Percentiles rank a stretch among this genome's conserved stretches.
These are phyloP conservation scores for Mycosarcoma maydis DNA, from an alignment of 1,284 basidiomycete species.

Conservation along the genomic window DNA sequence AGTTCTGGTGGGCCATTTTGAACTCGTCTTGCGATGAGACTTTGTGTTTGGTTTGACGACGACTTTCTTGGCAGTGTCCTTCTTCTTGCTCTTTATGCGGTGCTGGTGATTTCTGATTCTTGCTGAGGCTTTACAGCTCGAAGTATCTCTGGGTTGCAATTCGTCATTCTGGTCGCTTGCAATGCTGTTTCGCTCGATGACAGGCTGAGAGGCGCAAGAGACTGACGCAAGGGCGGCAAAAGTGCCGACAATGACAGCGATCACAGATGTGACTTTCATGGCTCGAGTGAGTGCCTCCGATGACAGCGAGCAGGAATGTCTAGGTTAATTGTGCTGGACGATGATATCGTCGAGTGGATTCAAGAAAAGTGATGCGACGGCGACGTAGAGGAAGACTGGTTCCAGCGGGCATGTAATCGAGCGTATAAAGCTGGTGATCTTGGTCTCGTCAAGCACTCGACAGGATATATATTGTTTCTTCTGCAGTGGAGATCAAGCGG, in stretches of 20 bases:
- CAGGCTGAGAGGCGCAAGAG: background rate
- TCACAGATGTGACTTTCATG: conserved; percentile 15
- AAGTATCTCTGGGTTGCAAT: background rate
- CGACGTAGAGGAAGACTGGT: background rate
- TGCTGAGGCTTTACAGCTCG: background rate
- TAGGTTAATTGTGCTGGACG: too few relatives aligned
- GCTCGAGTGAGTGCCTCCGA: too few relatives aligned
- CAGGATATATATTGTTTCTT: too few relatives aligned
- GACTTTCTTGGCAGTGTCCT: conserved; percentile 8
- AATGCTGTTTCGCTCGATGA: background rate
- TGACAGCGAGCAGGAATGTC: background rate
- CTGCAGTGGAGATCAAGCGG: conserved; percentile 2
- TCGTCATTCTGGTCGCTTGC: conserved; percentile 1
- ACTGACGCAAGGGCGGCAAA: conserved; percentile 25
- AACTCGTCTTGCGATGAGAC: background rate
- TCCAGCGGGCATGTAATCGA: background rate
- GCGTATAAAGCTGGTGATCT: too few relatives aligned
- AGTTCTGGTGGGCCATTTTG: too few relatives aligned
- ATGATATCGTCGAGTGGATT: too few relatives aligned
- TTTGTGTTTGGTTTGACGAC: background rate
- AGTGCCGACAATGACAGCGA: conserved; percentile 16
- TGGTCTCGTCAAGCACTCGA: too few relatives aligned
- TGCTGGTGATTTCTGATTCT: conserved; percentile 14
- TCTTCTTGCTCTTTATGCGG: conserved; percentile 20
- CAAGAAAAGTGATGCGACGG: background rate